Percentiles rank a stretch among this genome's conserved stretches.
Evolutionary conservation across 768 basidiomycete genomes (phyloP).

Genomic region (Lyophyllum atratum): DNA sequence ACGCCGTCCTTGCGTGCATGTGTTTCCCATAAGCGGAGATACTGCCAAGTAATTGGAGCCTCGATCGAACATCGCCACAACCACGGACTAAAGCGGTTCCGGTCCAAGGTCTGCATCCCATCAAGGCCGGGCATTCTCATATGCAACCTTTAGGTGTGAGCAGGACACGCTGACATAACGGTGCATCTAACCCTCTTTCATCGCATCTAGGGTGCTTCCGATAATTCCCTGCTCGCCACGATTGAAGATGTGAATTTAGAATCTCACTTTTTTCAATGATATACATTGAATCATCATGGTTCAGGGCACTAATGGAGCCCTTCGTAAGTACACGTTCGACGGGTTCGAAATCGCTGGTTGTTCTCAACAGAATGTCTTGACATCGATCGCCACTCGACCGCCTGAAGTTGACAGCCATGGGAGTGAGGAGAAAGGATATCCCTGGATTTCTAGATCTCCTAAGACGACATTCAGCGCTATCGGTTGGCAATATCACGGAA

Average conservation of each 20-base stretch:
- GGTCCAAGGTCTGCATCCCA: neutral
- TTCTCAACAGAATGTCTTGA: neutral
- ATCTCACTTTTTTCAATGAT: neutral
- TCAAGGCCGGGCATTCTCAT: neutral
- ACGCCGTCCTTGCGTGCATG: too few species aligned
- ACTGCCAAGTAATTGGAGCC: neutral
- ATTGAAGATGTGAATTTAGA: neutral
- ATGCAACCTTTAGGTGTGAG: too few species aligned
- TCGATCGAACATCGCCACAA: conserved; percentile 7
- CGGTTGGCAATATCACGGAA: neutral
- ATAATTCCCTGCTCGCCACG: neutral
- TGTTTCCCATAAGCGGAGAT: neutral
- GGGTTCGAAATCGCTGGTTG: neutral
- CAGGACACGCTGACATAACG: too few species aligned
- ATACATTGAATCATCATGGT: neutral
- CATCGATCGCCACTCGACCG: too few species aligned
- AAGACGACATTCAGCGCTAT: neutral
- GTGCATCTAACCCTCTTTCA: neutral
- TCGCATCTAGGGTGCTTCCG: neutral
- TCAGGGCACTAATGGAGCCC: neutral
- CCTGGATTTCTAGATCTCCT: too few species aligned
- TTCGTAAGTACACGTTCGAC: neutral
- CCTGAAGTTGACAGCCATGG: neutral
- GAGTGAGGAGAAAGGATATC: too few species aligned
- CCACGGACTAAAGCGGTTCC: neutral